Conservation (phyloP, 2,329 filamentous ascomycete genomes). For the Fusarium torulosum region DNA sequence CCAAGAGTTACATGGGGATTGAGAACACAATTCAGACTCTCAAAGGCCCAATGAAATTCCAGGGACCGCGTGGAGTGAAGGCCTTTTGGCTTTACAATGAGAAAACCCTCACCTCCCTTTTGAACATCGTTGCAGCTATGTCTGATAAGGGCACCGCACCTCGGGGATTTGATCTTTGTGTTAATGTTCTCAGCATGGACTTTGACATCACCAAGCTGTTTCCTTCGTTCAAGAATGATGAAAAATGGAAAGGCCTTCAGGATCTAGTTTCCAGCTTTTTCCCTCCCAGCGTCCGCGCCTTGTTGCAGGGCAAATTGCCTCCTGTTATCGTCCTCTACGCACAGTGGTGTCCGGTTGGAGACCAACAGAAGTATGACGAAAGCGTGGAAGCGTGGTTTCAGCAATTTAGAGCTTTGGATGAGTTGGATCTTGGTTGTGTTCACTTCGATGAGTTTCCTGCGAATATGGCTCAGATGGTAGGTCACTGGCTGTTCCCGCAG, state of each 20-base stretch:
- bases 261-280: background rate
- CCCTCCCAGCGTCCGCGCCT: too few relatives aligned
- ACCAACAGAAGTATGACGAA: background rate
- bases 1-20: background rate
- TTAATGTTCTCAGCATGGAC: background rate
- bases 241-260: background rate
- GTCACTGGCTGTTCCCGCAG: background rate
- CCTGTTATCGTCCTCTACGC: background rate
- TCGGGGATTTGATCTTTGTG: background rate
- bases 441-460: accelerated
- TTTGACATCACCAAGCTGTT: background rate
- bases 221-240: background rate
- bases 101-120: background rate
- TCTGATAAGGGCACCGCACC: background rate
- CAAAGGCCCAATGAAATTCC: background rate
- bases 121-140: background rate
- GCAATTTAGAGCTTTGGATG: background rate
- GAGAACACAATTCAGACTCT: background rate
- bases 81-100: background rate
- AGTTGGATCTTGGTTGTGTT: background rate
- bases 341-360: background rate
- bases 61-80: background rate
- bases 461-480: background rate
- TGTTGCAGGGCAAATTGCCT: accelerated
- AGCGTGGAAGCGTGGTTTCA: background rate